Percentiles rank a stretch among this genome's conserved stretches.
Evolutionary conservation across 2,329 filamentous ascomycete genomes (phyloP).

Genomic region (Westerdykella sp.): DNA sequence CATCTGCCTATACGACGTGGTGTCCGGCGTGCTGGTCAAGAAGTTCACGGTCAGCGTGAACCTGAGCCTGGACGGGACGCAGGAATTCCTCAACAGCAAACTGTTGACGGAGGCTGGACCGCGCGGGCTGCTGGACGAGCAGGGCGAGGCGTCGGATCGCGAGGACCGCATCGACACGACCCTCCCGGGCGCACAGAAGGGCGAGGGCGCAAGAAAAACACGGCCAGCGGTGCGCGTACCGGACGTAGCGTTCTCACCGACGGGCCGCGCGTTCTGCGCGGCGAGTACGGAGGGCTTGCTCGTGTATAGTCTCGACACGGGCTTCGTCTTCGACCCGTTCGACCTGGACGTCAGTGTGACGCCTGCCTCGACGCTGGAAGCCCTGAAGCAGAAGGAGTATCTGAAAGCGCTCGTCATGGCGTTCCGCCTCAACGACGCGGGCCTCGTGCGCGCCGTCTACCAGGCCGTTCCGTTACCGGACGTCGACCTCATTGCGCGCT

Average conservation of each 20-base stretch:
- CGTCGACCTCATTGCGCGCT: conserved; percentile 69
- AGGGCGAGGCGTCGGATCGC: conserved; percentile 80
- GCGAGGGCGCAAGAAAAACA: conserved; percentile 75
- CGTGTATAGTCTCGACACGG: conserved; percentile 83
- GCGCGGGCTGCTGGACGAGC: conserved; percentile 74
- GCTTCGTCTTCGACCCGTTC: conserved; percentile 86
- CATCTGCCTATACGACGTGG: conserved; percentile 94
- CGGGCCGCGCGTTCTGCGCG: conserved; percentile 85
- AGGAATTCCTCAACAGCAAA: conserved; percentile 93
- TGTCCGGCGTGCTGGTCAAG: conserved; percentile 82
- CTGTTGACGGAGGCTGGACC: conserved; percentile 87
- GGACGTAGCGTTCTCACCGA: conserved; percentile 79
- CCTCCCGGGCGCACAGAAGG: conserved; percentile 80
- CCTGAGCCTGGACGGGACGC: conserved; percentile 87
- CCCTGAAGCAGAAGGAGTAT: conserved; percentile 72
- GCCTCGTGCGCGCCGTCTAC: conserved; percentile 78
- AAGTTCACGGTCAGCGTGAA: conserved; percentile 96
- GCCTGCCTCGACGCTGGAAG: conserved; percentile 61
- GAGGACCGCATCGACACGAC: conserved; percentile 75
- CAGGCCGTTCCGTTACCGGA: conserved; percentile 70
- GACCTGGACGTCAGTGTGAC: conserved; percentile 94
- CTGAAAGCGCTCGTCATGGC: conserved; percentile 94
- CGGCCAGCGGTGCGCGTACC: conserved; percentile 79
- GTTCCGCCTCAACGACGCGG: conserved; percentile 85
- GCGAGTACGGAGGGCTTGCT: conserved; percentile 90